phyloP scores from a whole-genome alignment of 306 rosid species.

The Vigna trinervia region DNA sequence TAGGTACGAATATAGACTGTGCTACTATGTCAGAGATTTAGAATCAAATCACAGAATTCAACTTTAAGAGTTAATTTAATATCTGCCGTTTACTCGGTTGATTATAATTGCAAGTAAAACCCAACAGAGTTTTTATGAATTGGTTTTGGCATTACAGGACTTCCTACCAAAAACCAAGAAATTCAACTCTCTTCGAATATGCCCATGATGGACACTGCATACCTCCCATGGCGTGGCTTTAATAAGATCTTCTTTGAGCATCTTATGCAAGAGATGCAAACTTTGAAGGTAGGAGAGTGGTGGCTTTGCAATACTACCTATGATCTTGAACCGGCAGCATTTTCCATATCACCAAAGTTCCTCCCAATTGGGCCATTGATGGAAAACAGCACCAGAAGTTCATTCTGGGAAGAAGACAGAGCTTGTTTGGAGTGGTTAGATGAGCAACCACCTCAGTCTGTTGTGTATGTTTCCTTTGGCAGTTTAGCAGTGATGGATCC shows the following conservation, averaged over 20 bases:
- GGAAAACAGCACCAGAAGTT: slow-evolving; percentile 6
- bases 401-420: slow-evolving; percentile 48
- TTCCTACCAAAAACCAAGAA: slow-evolving; percentile 38
- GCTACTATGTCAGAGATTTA: too few species aligned
- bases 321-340: slow-evolving; percentile 43
- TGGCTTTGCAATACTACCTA: slow-evolving; percentile 49
- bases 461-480: slow-evolving; percentile 49
- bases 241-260: neutral
- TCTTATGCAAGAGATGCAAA: slow-evolving; percentile 22
- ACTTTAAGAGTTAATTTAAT: neutral
- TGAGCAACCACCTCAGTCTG: slow-evolving; percentile 42
- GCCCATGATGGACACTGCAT: slow-evolving; percentile 34
- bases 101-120: too few species aligned
- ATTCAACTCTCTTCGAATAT: slow-evolving; percentile 41
- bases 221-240: slow-evolving; percentile 36
- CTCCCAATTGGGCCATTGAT: slow-evolving; percentile 50
- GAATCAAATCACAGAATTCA: too few species aligned
- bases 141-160: slow-evolving; percentile 27
- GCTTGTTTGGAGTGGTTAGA: slow-evolving; percentile 45
- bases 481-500: slow-evolving; percentile 29
- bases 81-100: neutral
- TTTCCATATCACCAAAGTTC: slow-evolving; percentile 44
- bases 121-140: neutral
- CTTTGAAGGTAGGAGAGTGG: slow-evolving; percentile 37
- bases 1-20: too few species aligned